Evolutionary conservation across 1,284 basidiomycete genomes (phyloP).

Genomic region (Naganishia sp.): DNA sequence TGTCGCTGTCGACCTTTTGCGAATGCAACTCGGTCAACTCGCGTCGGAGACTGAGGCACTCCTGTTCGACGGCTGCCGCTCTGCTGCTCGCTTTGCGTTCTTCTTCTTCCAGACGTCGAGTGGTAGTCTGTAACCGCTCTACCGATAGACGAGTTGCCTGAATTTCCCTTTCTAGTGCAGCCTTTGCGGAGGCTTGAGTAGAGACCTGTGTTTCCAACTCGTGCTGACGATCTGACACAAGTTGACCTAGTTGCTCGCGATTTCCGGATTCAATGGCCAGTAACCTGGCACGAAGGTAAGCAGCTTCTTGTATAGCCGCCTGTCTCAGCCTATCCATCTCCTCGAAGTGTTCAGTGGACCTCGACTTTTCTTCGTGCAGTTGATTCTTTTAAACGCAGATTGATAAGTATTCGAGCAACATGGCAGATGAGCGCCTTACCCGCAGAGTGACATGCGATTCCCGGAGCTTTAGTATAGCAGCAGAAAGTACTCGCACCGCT

Average conservation of each 20-base stretch:
- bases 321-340: constrained; percentile 78
- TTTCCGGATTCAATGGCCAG: constrained; percentile 76
- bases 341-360: constrained; percentile 71
- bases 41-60: constrained; percentile 68
- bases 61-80: constrained; percentile 78
- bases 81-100: constrained; percentile 77
- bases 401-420: constrained; percentile 14
- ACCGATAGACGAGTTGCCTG: constrained; percentile 73
- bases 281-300: constrained; percentile 93
- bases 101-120: constrained; percentile 76
- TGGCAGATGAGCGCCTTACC: constrained; percentile 57
- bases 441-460: constrained; percentile 85
- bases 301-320: constrained; percentile 88
- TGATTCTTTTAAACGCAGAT: constrained; percentile 42
- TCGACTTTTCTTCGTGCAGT: constrained; percentile 35
- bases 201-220: constrained; percentile 77
- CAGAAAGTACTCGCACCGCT: not conserved
- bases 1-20: constrained; percentile 65
- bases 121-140: constrained; percentile 72
- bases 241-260: constrained; percentile 64
- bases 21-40: constrained; percentile 75
- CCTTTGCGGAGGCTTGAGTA: constrained; percentile 59
- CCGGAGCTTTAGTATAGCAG: constrained; percentile 71
- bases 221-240: constrained; percentile 77
- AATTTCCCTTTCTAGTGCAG: constrained; percentile 62